phyloP scores from a whole-genome alignment of 192 early-diverging fungal genomes.

The Coemansia sp. region DNA sequence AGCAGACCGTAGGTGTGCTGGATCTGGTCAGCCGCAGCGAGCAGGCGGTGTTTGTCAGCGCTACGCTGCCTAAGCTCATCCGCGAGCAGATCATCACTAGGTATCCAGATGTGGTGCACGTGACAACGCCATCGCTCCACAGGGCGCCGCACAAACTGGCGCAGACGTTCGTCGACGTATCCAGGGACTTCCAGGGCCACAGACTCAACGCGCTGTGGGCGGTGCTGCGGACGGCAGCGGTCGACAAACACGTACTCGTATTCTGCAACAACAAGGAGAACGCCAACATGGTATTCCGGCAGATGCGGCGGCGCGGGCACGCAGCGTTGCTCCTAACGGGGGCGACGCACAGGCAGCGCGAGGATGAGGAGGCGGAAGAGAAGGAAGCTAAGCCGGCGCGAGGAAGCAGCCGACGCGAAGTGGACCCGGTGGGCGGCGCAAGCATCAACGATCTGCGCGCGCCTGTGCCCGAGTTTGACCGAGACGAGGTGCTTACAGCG shows the following conservation, averaged over 20 bases:
- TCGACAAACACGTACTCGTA: constrained; percentile 70
- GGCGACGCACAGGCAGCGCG: constrained; percentile 8
- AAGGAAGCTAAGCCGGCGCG: constrained; percentile 1
- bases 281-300: constrained; percentile 59
- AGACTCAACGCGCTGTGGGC: constrained; percentile 67
- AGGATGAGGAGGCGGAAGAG: not conserved
- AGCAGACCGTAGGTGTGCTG: constrained; percentile 64
- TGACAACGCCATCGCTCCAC: constrained; percentile 82
- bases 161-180: constrained; percentile 78
- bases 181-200: constrained; percentile 64
- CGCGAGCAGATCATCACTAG: constrained; percentile 57
- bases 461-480: constrained; percentile 30
- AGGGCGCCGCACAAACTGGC: constrained; percentile 67
- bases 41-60: constrained; percentile 66
- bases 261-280: constrained; percentile 81
- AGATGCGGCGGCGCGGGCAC: constrained; percentile 57
- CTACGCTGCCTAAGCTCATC: constrained; percentile 71
- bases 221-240: constrained; percentile 66
- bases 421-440: constrained; percentile 12
- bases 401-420: not conserved
- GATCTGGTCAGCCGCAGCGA: constrained; percentile 41
- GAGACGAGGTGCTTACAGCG: constrained; percentile 31
- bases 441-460: constrained; percentile 31
- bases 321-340: constrained; percentile 57
- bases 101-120: constrained; percentile 62